A percentile compares a stretch with the other conserved stretches of the same genome.
Evolutionary conservation across 306 rosid species (phyloP).

Genomic region (Castanea crenata): DNA sequence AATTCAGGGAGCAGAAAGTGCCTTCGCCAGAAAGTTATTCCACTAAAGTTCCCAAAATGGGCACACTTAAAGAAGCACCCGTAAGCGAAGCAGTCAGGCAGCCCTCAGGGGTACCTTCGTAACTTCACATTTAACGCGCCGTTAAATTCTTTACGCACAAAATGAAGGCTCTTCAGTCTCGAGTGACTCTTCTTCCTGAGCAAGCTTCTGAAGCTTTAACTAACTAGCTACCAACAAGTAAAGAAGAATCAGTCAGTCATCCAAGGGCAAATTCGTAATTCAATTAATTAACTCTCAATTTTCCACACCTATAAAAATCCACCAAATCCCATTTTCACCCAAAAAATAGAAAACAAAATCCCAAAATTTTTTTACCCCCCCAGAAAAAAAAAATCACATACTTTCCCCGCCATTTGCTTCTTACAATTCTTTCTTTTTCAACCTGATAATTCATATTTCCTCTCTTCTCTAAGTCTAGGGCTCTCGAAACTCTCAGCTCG

Average conservation of each 20-base stretch:
- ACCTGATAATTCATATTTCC: slow-evolving; percentile 43
- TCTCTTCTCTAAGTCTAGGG: slow-evolving; percentile 39
- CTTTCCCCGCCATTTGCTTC: slow-evolving; percentile 93
- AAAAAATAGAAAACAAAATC: slow-evolving; percentile 13
- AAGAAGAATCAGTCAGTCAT: background rate
- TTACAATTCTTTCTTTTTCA: slow-evolving; percentile 19
- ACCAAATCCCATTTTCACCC: slow-evolving; percentile 30
- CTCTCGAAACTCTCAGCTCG: slow-evolving; percentile 30
- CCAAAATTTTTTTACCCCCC: slow-evolving; percentile 32
- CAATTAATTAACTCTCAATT: background rate
- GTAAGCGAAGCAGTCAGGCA: too few relatives aligned
- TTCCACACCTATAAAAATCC: slow-evolving; percentile 11
- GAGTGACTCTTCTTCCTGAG: background rate
- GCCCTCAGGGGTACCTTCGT: too few relatives aligned
- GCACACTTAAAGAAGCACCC: too few relatives aligned
- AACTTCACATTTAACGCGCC: too few relatives aligned
- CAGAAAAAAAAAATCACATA: slow-evolving; percentile 4
- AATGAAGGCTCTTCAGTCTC: too few relatives aligned
- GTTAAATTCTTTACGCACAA: too few relatives aligned
- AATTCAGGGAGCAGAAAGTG: too few relatives aligned
- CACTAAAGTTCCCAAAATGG: too few relatives aligned
- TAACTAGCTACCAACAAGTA: background rate
- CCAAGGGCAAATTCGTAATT: slow-evolving; percentile 33
- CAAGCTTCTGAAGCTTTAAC: background rate
- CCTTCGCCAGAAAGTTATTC: too few relatives aligned